Evolutionary conservation across 2,329 filamentous ascomycete species (phyloP), one percentile per base, ranked within the genome.

Genomic region (Lachnellula subtilissima): DNA sequence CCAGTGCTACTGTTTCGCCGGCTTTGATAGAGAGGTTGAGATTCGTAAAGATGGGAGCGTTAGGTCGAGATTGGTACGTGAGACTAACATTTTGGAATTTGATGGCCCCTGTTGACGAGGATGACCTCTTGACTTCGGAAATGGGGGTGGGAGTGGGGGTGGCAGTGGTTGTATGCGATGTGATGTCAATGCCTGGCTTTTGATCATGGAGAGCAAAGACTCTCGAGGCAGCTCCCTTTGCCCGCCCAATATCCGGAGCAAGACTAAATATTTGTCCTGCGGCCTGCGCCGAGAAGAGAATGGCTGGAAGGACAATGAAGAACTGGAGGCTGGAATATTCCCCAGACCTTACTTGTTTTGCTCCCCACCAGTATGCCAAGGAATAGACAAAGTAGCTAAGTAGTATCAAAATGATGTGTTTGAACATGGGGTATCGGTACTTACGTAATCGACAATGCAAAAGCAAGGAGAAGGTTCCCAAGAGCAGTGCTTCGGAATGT

Each of bases 281-380:
- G 5, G 87, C 76, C 68, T 89, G 85, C 0, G 88, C 87, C 55
- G 84, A 86, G 40, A 91, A 83, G 1, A 92, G 78, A 63, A 92
- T 80, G 4, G 87, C 79, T 5, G 88, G 78, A 4, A 90, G 76
- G 7, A 91, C 85, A 64, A 89, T 87, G 69, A 91, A 85, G 73
- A 91, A 91, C n/a, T 87, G 80, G 35, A 84, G 82, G 45, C 80
- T 81, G 2, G 73, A 76, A 62, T 87, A 87, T 54, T 82, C 74
- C 4, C 87, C 87, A 43, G 79, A 76, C 51, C 85, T 79, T 57
- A 91, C 88, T 60, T 84, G 82, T 63, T 82, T 86, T 0, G 87
- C 80, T 3, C 88, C 88, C 87, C 88, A 92, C 86, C 87, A 92
- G 71, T 90, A 91, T 0, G 87, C 85, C 53, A 92, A 80, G 0